phyloP scores from a whole-genome alignment of 345 rosid genomes.

The Eucalyptus globulus region DNA sequence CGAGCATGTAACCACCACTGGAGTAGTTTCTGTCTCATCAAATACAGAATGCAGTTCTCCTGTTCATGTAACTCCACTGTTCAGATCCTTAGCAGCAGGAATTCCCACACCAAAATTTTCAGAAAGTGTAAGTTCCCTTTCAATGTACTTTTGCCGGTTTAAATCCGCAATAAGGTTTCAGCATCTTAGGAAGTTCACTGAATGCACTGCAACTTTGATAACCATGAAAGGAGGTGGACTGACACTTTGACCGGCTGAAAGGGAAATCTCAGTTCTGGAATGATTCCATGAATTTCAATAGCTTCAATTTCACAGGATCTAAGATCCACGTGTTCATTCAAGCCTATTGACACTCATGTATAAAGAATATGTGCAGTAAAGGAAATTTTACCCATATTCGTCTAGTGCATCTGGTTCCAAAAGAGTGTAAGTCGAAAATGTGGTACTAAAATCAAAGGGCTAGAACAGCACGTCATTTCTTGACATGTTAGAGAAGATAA shows the following conservation, averaged over 20 bases:
- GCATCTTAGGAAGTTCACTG: neutral
- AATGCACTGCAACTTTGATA: neutral
- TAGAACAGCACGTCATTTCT: neutral
- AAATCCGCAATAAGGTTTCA: neutral
- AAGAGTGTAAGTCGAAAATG: neutral
- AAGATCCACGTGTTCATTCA: neutral
- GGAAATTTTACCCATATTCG: neutral
- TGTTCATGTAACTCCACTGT: slow-evolving; percentile 76
- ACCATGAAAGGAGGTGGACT: neutral
- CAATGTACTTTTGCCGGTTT: neutral
- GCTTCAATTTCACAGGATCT: neutral
- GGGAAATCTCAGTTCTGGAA: neutral
- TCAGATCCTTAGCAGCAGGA: slow-evolving; percentile 96
- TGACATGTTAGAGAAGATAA: neutral
- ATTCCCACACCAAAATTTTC: slow-evolving; percentile 97
- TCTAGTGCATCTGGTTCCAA: neutral
- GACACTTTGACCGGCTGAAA: neutral
- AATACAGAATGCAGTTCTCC: slow-evolving; percentile 68
- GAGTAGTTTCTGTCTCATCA: slow-evolving; percentile 32
- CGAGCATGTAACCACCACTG: slow-evolving; percentile 17
- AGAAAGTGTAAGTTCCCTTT: slow-evolving; percentile 73
- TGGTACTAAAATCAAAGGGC: neutral
- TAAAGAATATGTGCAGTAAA: neutral
- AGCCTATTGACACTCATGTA: neutral
- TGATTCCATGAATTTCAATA: neutral